phyloP scores from a whole-genome alignment of 176 grass and related monocot genomes.

The Lolium perenne region DNA sequence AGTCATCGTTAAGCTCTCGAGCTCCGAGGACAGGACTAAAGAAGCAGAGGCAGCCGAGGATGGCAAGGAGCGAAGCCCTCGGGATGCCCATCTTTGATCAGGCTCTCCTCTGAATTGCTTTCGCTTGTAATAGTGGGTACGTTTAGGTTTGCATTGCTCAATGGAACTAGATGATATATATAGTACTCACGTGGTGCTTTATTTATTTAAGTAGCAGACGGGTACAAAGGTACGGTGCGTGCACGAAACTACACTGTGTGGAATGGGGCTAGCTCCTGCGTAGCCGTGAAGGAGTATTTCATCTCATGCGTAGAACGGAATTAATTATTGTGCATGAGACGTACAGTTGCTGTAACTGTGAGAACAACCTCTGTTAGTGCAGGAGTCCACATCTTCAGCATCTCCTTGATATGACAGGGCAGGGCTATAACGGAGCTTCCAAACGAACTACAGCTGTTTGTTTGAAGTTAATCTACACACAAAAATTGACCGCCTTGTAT shows the following conservation, averaged over 20 bases:
- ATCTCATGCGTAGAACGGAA: background rate
- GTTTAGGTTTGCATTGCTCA: background rate
- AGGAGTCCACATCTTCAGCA: background rate
- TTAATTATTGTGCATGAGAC: background rate
- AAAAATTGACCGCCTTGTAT: background rate
- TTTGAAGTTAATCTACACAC: background rate
- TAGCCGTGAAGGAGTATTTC: background rate
- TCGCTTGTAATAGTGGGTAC: background rate
- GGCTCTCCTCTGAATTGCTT: background rate
- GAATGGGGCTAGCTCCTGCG: background rate
- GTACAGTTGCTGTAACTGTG: background rate
- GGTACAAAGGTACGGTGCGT: background rate
- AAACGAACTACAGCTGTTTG: background rate
- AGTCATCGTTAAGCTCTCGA: constrained; percentile 4
- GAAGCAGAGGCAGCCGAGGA: background rate
- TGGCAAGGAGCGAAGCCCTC: background rate
- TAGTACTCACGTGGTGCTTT: background rate
- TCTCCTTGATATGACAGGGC: background rate
- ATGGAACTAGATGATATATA: background rate
- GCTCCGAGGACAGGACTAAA: background rate
- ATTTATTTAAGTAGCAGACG: background rate
- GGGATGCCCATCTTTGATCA: background rate
- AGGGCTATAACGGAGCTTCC: constrained; percentile 1
- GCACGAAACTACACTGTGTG: background rate
- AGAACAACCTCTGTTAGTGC: background rate